Conservation (phyloP, 768 basidiomycete genomes). For the Boletus patriciae region DNA sequence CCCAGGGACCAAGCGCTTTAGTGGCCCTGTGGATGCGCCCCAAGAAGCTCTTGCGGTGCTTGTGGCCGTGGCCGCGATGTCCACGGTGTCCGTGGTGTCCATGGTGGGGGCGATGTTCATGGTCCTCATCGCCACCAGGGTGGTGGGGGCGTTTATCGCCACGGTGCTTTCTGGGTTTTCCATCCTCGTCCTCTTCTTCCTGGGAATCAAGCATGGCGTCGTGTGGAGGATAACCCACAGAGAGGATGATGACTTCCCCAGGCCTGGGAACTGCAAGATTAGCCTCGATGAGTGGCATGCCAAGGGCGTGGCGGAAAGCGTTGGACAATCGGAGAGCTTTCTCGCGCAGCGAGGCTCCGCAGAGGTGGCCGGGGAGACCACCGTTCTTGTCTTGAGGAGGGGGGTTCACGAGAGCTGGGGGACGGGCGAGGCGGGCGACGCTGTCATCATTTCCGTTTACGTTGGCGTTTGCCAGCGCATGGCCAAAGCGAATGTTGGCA, state of each 20-base stretch:
- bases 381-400: slow-evolving; percentile 10
- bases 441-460: slow-evolving; percentile 29
- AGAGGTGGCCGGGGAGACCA: slow-evolving; percentile 25
- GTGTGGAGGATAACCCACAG: slow-evolving; percentile 12
- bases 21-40: slow-evolving; percentile 64
- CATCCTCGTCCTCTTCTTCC: slow-evolving; percentile 7
- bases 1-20: slow-evolving; percentile 75
- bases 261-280: slow-evolving; percentile 5
- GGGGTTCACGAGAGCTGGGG: slow-evolving; percentile 9
- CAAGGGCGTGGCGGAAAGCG: slow-evolving; percentile 54
- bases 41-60: slow-evolving; percentile 48
- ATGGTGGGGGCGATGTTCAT: slow-evolving; percentile 8
- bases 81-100: slow-evolving; percentile 16
- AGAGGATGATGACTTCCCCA: slow-evolving; percentile 33
- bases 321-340: slow-evolving; percentile 56
- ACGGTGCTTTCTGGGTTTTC: slow-evolving; percentile 13
- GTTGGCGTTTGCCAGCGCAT: slow-evolving; percentile 35
- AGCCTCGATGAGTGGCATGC: slow-evolving; percentile 48
- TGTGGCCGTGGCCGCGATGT: slow-evolving; percentile 25
- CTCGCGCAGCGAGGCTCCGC: slow-evolving; percentile 40
- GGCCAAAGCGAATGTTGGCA: slow-evolving; percentile 41
- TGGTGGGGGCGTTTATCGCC: not conserved
- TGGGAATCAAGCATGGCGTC: not conserved
- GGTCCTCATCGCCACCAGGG: not conserved
- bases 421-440: slow-evolving; percentile 23